Conservation (phyloP, 2,329 filamentous ascomycete genomes). For the Tolypocladium ovalisporum region DNA sequence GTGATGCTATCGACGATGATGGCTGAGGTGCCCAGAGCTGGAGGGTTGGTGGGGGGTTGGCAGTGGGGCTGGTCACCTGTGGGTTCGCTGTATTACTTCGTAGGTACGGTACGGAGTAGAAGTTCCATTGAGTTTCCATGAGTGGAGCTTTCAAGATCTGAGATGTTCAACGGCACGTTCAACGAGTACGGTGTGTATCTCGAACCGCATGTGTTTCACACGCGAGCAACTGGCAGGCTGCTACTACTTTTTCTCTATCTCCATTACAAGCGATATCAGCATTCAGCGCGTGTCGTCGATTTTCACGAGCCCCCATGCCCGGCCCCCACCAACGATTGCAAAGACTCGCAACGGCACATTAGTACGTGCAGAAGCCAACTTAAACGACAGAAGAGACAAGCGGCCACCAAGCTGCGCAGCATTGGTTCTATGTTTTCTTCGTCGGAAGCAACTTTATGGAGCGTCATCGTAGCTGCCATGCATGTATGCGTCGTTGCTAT, state of each 20-base stretch:
- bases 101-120: too few species aligned
- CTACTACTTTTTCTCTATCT: not conserved
- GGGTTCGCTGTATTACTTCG: not conserved
- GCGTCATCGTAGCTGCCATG: not conserved
- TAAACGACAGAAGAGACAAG: too few species aligned
- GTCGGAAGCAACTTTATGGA: not conserved
- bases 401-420: too few species aligned
- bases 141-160: not conserved
- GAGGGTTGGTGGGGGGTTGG: not conserved
- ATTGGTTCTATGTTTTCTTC: not conserved
- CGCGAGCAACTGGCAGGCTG: not conserved
- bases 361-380: too few species aligned
- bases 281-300: not conserved
- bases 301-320: too few species aligned
- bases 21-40: not conserved
- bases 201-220: too few species aligned
- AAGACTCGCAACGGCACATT: not conserved
- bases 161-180: not conserved
- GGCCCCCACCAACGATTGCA: not conserved
- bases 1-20: not conserved
- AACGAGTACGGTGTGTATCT: not conserved
- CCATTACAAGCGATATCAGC: not conserved
- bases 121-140: not conserved
- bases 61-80: not conserved
- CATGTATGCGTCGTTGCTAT: not conserved